phyloP scores from a whole-genome alignment of 1,284 basidiomycete species.

The Cryptococcus depauperatus region DNA sequence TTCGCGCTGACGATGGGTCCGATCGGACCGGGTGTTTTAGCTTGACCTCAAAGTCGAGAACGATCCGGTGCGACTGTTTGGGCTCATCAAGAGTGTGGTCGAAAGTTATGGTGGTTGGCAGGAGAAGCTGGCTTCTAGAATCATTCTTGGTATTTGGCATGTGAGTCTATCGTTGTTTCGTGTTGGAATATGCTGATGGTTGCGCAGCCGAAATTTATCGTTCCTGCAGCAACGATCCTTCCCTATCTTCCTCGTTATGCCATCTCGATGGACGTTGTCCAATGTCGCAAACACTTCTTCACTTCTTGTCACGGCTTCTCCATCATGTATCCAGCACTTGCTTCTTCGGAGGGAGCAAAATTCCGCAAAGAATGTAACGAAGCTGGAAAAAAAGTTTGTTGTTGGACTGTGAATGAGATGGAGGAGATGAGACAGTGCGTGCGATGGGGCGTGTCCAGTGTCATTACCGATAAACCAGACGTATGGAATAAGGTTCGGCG shows the following conservation, averaged over 20 bases:
- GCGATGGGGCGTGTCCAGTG: slow-evolving; percentile 80
- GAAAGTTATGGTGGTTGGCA: slow-evolving; percentile 66
- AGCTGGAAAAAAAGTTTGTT: slow-evolving; percentile 78
- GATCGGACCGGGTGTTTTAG: slow-evolving; percentile 40
- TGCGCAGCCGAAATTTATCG: slow-evolving; percentile 76
- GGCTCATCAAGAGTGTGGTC: slow-evolving; percentile 70
- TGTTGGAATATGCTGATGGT: neutral
- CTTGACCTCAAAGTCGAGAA: slow-evolving; percentile 71
- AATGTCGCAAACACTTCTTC: slow-evolving; percentile 87
- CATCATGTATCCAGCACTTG: slow-evolving; percentile 67
- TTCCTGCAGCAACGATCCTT: slow-evolving; percentile 63
- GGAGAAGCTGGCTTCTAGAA: slow-evolving; percentile 73
- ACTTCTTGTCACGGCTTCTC: slow-evolving; percentile 79
- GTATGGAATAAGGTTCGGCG: slow-evolving; percentile 33
- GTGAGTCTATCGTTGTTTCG: slow-evolving; percentile 20
- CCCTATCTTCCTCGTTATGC: slow-evolving; percentile 78
- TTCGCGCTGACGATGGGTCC: slow-evolving; percentile 64
- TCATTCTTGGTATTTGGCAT: slow-evolving; percentile 63
- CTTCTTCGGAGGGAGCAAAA: slow-evolving; percentile 58
- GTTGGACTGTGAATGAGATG: slow-evolving; percentile 93
- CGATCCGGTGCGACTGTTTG: slow-evolving; percentile 77
- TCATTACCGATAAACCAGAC: slow-evolving; percentile 67
- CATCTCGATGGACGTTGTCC: slow-evolving; percentile 58
- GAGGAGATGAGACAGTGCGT: slow-evolving; percentile 93
- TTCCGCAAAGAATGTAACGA: slow-evolving; percentile 71